These are phyloP conservation scores for Cordyceps tenuipes DNA, from an alignment of 2,329 filamentous ascomycete genomes.

Conservation along the genomic window DNA sequence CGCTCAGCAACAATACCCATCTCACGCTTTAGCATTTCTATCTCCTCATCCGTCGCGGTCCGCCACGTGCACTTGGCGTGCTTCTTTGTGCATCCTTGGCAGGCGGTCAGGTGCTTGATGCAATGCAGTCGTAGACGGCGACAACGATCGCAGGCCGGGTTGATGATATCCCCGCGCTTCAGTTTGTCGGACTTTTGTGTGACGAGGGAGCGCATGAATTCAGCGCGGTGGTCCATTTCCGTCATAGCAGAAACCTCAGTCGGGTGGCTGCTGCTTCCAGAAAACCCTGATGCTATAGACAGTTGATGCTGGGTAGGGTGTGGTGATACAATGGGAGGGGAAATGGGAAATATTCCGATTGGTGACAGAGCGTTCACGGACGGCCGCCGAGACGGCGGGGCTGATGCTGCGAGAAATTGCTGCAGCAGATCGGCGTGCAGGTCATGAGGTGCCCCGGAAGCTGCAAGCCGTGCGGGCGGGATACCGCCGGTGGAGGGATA, in stretches of 20 bases:
- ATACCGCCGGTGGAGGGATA: slow-evolving; percentile 24
- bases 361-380: slow-evolving; percentile 21
- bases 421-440: slow-evolving; percentile 48
- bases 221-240: slow-evolving; percentile 23
- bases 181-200: slow-evolving; percentile 68
- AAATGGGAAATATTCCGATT: slow-evolving; percentile 19
- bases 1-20: slow-evolving; percentile 15
- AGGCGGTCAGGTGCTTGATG: slow-evolving; percentile 78
- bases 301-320: slow-evolving; percentile 15
- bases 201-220: slow-evolving; percentile 47
- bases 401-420: slow-evolving; percentile 34
- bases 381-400: slow-evolving; percentile 20
- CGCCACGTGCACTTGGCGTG: slow-evolving; percentile 86
- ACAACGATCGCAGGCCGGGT: slow-evolving; percentile 80
- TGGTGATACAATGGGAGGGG: slow-evolving; percentile 19
- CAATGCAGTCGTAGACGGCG: slow-evolving; percentile 73
- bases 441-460: slow-evolving; percentile 31
- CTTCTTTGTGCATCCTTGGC: slow-evolving; percentile 81
- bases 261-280: slow-evolving; percentile 14
- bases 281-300: slow-evolving; percentile 12
- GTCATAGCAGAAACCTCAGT: slow-evolving; percentile 18
- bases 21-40: slow-evolving; percentile 23
- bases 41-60: slow-evolving; percentile 66
- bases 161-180: slow-evolving; percentile 62
- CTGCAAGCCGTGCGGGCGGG: slow-evolving; percentile 14